Base-by-base conservation (phyloP, 805 yeast genomes). In the Kurtzmaniella fragi region DNA sequence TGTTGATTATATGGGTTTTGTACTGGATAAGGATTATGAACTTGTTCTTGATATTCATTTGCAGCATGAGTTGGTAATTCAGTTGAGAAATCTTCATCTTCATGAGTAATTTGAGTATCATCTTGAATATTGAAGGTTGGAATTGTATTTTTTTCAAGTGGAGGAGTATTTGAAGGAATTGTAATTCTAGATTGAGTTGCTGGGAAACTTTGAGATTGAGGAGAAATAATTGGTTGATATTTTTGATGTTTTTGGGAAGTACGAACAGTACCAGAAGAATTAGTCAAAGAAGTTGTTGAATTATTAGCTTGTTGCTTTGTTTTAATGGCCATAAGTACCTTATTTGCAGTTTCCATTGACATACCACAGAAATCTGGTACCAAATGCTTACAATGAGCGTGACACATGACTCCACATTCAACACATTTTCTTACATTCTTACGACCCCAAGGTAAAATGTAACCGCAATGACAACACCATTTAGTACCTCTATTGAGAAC, bases 391-490 rank as follows among this genome's bases (percentile, higher is more conserved):
- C 99, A 93, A 33, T 80, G 80, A 3, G 93, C 77, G 57, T 93
- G 99, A 53, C 96, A 91, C 83, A 91, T 87, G 15, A 89, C 79
- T 25, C 95, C 95, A 78, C 99, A 93, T 49, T 85, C 93, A 4
- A 84, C 69, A 72, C 99, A 91, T 59, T 88, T 93, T 37, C 96
- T 75, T 9, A 90, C 95, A 51, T 86, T 89, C 61, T 88, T 89
- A 54, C 83, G 79, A 38, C 98, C 96, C 84, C 96, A 83, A 13
- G 99, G 98, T 45, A 93, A 71, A 38, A 93, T 81, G 57, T 88
- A 88, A 44, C 99, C 99, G 74, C 99, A 93, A 59, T 93, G 99
- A 52, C 98, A 93, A 66, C 99, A 93, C 99, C 99, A 93, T 57
- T 91, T 90, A 2, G 99, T 95, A 52, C 96, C 95, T 63, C 89